Base-by-base conservation (phyloP, 75 land plant genomes). In the Chamaecyparis obtusa region DNA sequence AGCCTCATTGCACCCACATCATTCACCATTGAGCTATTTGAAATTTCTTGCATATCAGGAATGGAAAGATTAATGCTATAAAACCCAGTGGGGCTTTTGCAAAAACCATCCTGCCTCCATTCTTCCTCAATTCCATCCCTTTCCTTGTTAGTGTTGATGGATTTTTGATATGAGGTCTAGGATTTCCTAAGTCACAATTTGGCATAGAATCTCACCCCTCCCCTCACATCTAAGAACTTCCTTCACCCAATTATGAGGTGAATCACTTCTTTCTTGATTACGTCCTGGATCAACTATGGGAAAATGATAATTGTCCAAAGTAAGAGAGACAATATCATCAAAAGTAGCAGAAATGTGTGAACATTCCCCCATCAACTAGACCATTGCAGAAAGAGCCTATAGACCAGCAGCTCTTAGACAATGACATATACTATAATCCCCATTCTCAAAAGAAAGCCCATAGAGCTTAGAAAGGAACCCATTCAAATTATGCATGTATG, bases 401-500 rank as follows among this genome's bases (percentile, higher is more conserved):
- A 97, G 85, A 36, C 94, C 94, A 79, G 95, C 93, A 46, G 96
- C 89, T 48, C 99, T 91, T 57, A 96, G 49, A 30, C 80, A 88
- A 44, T 85, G 85, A 35, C 87, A 90, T 82, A 89, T 91, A 44
- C 87, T 89, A 76, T 90, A 91, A 9, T 89, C 94, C 69, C 95
- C 94, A 84, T 84, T 85, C 85, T 95, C 96, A 86, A 89, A 92
- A 83, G 94, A 92, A 64, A 96, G 87, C 81, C 88, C 89, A 87
- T 95, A 97, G 82, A 97, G 89, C 37, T 91, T 94, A 60, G 95
- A 93, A 64, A 95, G 89, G 55, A 97, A 85, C 27, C 93, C 94
- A 85, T 96, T 96, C 78, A 97, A 80, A 88, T 95, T 96, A 90
- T 95, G 96, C 92, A 97, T 93, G 82, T 97, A 95, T 72, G 99